Evolutionary conservation across 192 early-diverging fungal species (phyloP), one percentile per base, ranked within the genome.

Genomic region (Gryganskiella cystojenkinii): DNA sequence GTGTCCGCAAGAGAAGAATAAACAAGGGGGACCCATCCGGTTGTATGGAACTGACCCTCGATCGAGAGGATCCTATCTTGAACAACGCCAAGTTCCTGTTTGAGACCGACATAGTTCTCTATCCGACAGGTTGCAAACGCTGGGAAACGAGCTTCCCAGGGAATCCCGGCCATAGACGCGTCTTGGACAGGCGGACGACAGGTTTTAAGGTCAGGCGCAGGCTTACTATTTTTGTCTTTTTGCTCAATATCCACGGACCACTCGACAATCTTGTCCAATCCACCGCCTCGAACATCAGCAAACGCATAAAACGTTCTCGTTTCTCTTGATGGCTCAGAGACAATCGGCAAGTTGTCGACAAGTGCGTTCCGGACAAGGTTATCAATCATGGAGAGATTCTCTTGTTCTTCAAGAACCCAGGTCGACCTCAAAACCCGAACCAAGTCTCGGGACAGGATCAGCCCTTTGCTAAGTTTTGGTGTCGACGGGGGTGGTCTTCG

Each of bases 11-110:
- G 3, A 4, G 63, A 33, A 0, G 58, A 66, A 51, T 52, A 65
- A 3, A 42, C 42, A 0, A 67, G 20, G 0, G 71, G 58, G 2
- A 74, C 65, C 71, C 64, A 74, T 0, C 64, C 71, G 0, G 71
- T 60, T 30, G 64, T 74, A 47, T 74, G 71, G 13, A 66, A 66
- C 61, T 74, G 71, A 0, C 71, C 58, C 17, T 74, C 71, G 15
- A 74, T 52, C 4, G 64, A 61, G 9, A 74, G 49, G 7, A 67
- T 61, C 3, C 25, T 22, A 10, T 44, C 47, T 2, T 65, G 15
- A 15, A 74, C 7, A 2, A 28, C 3, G 1, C n/a, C 57, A 7
- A 67, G 57, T 37, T 74, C 57, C 19, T 74, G 57, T 10, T 59
- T 44, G 4, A 74, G 46, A 4, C 52, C 71, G 13, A 74, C 64